Evolutionary conservation across 306 rosid species (phyloP), one percentile per base, ranked within the genome.

Genomic region (Cicer arietinum): DNA sequence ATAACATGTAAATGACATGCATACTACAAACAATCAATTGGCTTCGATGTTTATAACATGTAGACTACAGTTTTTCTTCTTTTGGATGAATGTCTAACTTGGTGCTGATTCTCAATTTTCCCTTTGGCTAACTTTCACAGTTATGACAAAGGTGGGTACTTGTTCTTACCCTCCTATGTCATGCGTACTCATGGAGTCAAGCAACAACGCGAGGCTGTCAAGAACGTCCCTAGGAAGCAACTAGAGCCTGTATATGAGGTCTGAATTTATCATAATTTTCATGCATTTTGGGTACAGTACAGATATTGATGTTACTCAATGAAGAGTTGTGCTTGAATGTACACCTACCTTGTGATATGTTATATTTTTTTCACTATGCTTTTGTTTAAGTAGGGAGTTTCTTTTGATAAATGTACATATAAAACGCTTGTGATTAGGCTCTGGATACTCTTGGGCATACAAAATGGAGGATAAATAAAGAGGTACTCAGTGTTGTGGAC

Each of bases 151-250:
- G 99, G 99, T 54, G 99, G 95, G 47, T 85, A 94, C 90, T 84
- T 94, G 58, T 90, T 84, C 82, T 82, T 94, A 59, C 99, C 97
- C 67, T 94, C 95, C 56, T 84, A 88, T 73, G 81, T 90, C 82
- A 94, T 94, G 97, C 99, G 99, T 68, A 90, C 86, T 74, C 99
- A 88, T 81, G 99, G 99, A 84, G 88, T 86, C 72, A 89, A 78
- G 83, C 93, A 87, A 83, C 99, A 94, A 75, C 97, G 99, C 60
- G 95, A 88, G 77, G 96, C 96, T 60, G 74, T 94, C 79, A 94
- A 89, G 86, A 89, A 79, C 77, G 81, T 86, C 52, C 92, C 95
- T 42, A 79, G 67, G 85, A 79, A 84, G 81, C 97, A 91, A 82
- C 76, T 94, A 40, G 83, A 85, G 64, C 83, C 91, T 37, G 88